phyloP scores from a whole-genome alignment of 202 grass and related monocot genomes.

The Bolboschoenoplectus hybrid region DNA sequence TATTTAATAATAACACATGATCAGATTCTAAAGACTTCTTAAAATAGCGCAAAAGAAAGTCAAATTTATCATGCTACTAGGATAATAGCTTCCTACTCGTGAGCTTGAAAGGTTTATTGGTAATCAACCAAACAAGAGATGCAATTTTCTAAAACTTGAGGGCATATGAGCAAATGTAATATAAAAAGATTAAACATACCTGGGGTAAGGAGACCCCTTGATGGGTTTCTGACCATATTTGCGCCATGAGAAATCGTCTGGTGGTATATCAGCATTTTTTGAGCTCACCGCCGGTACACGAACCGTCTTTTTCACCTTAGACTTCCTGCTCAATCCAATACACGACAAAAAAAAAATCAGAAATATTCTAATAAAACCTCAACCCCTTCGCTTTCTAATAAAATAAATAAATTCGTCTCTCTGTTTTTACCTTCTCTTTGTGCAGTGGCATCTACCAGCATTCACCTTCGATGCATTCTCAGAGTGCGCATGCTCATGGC shows the following conservation, averaged over 20 bases:
- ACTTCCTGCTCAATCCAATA: constrained; percentile 39
- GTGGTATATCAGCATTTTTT: constrained; percentile 61
- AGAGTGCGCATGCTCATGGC: constrained; percentile 49
- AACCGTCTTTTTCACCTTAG: constrained; percentile 46
- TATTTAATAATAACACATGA: not conserved
- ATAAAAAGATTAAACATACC: constrained; percentile 39
- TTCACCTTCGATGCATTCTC: constrained; percentile 38
- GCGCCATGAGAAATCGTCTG: constrained; percentile 76
- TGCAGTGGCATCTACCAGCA: constrained; percentile 55
- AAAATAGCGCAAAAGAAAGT: not conserved
- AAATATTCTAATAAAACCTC: not conserved
- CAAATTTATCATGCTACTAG: not conserved
- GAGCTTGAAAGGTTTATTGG: not conserved
- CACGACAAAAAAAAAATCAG: not conserved
- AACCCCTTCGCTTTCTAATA: not conserved
- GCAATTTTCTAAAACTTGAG: not conserved
- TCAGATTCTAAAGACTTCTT: not conserved
- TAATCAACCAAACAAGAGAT: not conserved
- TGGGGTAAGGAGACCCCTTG: constrained; percentile 73
- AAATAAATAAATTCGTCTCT: constrained; percentile 6
- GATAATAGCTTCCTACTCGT: not conserved
- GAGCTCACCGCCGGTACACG: constrained; percentile 64
- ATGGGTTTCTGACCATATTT: constrained; percentile 94
- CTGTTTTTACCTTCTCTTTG: constrained; percentile 57
- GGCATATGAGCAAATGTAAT: not conserved